A percentile compares a stretch with the other conserved stretches of the same genome.
These are phyloP conservation scores for Marchantia paleacea DNA, from an alignment of 225 moss, liverwort and hornwort species.

Conservation along the genomic window DNA sequence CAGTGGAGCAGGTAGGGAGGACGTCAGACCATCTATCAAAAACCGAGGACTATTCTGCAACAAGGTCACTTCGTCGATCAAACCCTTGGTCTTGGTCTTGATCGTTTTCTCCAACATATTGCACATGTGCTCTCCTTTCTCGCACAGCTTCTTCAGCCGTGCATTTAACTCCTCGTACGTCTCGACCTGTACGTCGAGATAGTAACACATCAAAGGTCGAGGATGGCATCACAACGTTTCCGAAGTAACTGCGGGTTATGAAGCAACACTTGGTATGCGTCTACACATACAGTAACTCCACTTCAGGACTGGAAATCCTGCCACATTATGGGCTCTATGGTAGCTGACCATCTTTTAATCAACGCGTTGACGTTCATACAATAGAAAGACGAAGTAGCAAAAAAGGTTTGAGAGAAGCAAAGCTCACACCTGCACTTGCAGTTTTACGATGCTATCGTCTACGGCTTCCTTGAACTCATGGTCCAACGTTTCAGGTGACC, in stretches of 20 bases:
- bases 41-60: not conserved
- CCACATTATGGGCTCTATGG: no score
- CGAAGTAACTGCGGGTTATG: not conserved
- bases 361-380: no score
- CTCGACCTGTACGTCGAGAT: not conserved
- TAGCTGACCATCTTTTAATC: no score
- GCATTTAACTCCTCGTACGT: not conserved
- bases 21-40: not conserved
- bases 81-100: not conserved
- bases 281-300: not conserved
- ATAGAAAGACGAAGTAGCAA: no score
- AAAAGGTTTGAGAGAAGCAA: no score
- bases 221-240: not conserved
- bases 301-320: no score
- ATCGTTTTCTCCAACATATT: not conserved
- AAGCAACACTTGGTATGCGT: not conserved
- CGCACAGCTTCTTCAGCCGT: not conserved
- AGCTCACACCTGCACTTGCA: not conserved
- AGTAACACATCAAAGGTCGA: not conserved
- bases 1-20: not conserved
- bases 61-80: constrained; percentile 3
- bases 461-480: not conserved
- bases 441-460: not conserved
- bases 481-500: not conserved
- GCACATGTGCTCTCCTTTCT: not conserved